Evolutionary conservation across 805 yeast species (phyloP).

Genomic region (Lipomyces spencermartinsiae): DNA sequence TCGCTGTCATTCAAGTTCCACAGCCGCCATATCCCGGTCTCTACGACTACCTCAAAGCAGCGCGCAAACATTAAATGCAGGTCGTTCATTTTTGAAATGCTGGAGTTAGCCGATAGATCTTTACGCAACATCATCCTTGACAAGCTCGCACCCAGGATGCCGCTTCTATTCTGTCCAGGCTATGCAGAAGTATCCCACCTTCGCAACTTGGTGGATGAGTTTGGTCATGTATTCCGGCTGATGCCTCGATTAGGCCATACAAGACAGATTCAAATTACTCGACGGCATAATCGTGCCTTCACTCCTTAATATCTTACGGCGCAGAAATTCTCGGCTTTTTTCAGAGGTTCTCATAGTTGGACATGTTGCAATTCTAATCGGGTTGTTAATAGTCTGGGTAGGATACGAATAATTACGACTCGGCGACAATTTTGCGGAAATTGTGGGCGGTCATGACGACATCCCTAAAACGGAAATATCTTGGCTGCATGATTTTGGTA

Average conservation of each 20-base stretch:
- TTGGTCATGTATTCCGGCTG: not conserved
- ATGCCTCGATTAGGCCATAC: not conserved
- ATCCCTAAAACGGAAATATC: not conserved
- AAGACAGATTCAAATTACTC: conserved; percentile 12
- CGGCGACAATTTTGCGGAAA: not conserved
- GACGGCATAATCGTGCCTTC: conserved; percentile 18
- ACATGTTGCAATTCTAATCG: not conserved
- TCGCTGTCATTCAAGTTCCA: not conserved
- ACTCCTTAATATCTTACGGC: conserved; percentile 8
- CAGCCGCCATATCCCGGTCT: not conserved
- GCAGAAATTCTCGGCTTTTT: conserved; percentile 5
- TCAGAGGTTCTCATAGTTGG: not conserved
- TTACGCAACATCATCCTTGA: conserved; percentile 15
- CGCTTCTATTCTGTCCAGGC: conserved; percentile 23
- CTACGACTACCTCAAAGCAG: not conserved
- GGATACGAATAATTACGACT: not conserved
- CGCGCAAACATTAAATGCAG: not conserved
- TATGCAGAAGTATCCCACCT: conserved; percentile 13
- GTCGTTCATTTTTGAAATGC: not conserved
- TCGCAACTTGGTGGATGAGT: not conserved
- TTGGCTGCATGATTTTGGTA: conserved; percentile 9
- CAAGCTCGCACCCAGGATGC: conserved; percentile 20
- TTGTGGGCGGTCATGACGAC: not conserved
- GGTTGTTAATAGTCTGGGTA: not conserved
- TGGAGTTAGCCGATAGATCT: conserved; percentile 14